A percentile compares a stretch with the other conserved stretches of the same genome.
phyloP scores from a whole-genome alignment of 495 filamentous ascomycete genomes.

The Annulohypoxylon moriforme region DNA sequence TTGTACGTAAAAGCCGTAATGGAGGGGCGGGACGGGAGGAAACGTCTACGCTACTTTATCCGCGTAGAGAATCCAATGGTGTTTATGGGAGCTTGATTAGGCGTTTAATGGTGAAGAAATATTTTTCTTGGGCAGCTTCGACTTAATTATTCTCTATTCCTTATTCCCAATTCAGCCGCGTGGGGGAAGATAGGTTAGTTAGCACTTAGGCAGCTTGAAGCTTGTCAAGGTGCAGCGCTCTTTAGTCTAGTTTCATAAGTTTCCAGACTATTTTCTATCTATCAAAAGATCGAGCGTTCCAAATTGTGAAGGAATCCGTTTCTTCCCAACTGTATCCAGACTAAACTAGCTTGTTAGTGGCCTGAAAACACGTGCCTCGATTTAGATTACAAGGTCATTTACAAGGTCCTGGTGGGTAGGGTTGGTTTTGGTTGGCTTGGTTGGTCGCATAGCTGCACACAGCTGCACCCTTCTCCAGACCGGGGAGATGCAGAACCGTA shows the following conservation, averaged over 20 bases:
- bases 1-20: slow-evolving; percentile 18
- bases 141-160: too few relatives aligned
- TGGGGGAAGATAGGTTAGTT: not conserved
- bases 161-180: slow-evolving; percentile 17
- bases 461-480: slow-evolving; percentile 23
- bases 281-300: slow-evolving; percentile 29
- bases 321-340: slow-evolving; percentile 24
- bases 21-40: slow-evolving; percentile 28
- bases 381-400: slow-evolving; percentile 13
- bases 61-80: not conserved
- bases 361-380: slow-evolving; percentile 38
- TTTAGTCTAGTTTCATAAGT: slow-evolving; percentile 14
- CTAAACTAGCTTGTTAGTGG: slow-evolving; percentile 24
- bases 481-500: slow-evolving; percentile 35
- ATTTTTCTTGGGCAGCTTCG: not conserved
- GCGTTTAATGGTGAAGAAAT: not conserved
- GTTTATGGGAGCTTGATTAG: not conserved
- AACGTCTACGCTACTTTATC: slow-evolving; percentile 17
- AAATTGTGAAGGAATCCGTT: slow-evolving; percentile 29
- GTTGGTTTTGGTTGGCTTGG: slow-evolving; percentile 21
- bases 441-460: slow-evolving; percentile 14
- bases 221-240: slow-evolving; percentile 7
- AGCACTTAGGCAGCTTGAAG: too few relatives aligned
- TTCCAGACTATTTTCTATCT: not conserved
- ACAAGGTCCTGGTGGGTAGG: slow-evolving; percentile 1